Evolutionary conservation across 371 early-diverging fungal genomes (phyloP).

Genomic region (Mortierella sp.): DNA sequence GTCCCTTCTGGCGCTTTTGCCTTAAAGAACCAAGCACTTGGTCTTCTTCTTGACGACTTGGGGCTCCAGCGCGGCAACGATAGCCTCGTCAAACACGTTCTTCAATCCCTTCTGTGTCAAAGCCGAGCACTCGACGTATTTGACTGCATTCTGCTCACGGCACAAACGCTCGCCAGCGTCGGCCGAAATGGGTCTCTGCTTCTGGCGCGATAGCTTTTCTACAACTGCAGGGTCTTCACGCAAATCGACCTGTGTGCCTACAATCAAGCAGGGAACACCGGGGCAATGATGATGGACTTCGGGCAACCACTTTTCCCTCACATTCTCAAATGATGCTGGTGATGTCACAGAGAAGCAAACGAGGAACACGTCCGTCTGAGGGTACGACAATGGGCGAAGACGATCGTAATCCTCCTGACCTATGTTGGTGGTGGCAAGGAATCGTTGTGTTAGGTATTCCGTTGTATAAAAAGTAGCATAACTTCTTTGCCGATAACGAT

Average conservation of each 20-base stretch:
- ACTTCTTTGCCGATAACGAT: too few relatives aligned
- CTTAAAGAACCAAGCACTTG: constrained; percentile 81
- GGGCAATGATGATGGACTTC: constrained; percentile 98
- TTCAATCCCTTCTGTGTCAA: constrained; percentile 95
- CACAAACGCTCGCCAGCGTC: constrained; percentile 91
- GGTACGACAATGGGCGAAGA: constrained; percentile 94
- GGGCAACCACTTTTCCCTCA: constrained; percentile 91
- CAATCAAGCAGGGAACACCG: constrained; percentile 95
- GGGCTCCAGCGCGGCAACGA: constrained; percentile 96
- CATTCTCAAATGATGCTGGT: constrained; percentile 93
- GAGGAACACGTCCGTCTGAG: constrained; percentile 93
- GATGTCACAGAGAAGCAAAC: constrained; percentile 97
- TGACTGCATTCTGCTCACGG: constrained; percentile 91
- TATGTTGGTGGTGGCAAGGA: too few relatives aligned
- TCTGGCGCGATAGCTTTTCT: constrained; percentile 85
- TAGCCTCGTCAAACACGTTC: constrained; percentile 99
- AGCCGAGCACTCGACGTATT: constrained; percentile 98
- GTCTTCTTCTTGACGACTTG: constrained; percentile 83
- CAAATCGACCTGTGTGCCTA: constrained; percentile 97
- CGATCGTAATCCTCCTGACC: constrained; percentile 98
- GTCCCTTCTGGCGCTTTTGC: too few relatives aligned
- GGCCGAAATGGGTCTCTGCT: constrained; percentile 83
- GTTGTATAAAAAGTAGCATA: too few relatives aligned
- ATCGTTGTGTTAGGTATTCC: too few relatives aligned
- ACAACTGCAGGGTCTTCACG: constrained; percentile 87